Evolutionary conservation across 2,329 filamentous ascomycete genomes (phyloP).

Genomic region (Aspergillus arachidicola): DNA sequence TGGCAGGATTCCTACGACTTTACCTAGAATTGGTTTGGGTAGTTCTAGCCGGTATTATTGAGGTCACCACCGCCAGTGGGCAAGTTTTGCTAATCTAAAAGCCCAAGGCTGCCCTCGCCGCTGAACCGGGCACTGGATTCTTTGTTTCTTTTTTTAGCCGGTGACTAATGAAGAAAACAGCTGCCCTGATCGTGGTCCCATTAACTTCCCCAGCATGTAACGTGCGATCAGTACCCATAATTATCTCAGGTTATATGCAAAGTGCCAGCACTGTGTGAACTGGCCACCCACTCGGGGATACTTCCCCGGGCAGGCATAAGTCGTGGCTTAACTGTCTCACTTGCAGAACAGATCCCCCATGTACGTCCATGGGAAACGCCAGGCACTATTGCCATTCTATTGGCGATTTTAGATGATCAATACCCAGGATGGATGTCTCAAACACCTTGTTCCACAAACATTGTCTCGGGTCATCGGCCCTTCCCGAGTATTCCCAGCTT

Average conservation of each 20-base stretch:
- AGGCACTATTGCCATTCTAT: not conserved
- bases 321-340: slow-evolving; percentile 1
- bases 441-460: not conserved
- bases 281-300: not conserved
- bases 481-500: slow-evolving; percentile 4
- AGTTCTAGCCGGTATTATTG: not conserved
- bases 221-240: not conserved
- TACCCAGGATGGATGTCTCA: not conserved
- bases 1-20: not conserved
- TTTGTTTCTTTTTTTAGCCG: not conserved
- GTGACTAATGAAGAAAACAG: not conserved
- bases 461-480: slow-evolving; percentile 3
- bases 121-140: not conserved
- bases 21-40: not conserved
- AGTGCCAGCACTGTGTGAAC: not conserved
- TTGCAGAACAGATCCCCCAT: not conserved
- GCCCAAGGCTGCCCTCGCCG: not conserved
- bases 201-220: not conserved
- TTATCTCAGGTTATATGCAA: not conserved
- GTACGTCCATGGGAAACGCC: not conserved
- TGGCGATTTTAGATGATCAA: not conserved
- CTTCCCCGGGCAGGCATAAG: not conserved
- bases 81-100: not conserved
- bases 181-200: not conserved
- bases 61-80: not conserved